Conservation (phyloP, 78 protist genomes). For the Monocercomonoides exilis region DNA sequence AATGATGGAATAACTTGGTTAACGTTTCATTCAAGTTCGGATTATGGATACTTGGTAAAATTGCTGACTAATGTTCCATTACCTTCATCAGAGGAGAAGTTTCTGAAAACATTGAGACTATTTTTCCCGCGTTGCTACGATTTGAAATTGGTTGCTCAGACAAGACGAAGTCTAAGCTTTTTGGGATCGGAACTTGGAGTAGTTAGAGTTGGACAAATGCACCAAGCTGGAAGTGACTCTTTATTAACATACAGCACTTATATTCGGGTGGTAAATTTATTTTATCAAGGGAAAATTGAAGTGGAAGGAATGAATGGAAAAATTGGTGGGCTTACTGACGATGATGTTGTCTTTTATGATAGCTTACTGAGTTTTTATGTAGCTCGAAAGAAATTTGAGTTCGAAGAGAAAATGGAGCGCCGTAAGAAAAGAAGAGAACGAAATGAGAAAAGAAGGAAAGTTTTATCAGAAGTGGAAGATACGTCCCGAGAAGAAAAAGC, state of each 20-base stretch:
- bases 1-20: conserved; percentile 16
- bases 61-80: not conserved
- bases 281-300: no score
- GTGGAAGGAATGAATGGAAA: no score
- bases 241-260: conserved; percentile 8
- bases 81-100: not conserved
- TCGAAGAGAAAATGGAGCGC: no score
- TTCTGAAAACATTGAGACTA: not conserved
- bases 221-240: conserved; percentile 29
- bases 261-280: no score
- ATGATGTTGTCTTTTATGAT: no score
- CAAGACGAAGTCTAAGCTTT: not conserved
- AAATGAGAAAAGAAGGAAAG: no score
- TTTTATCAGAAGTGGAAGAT: no score
- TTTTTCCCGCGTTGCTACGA: conserved; percentile 21
- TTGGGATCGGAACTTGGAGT: not conserved
- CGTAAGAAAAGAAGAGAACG: no score
- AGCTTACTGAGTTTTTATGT: no score
- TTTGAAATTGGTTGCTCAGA: not conserved
- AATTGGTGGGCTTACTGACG: no score
- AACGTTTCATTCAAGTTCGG: conserved; percentile 23
- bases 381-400: no score
- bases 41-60: conserved; percentile 22
- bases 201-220: conserved; percentile 4
- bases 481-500: no score